Evolutionary conservation across 2,329 filamentous ascomycete genomes (phyloP).

Genomic region (Aurifilum marmelostoma): DNA sequence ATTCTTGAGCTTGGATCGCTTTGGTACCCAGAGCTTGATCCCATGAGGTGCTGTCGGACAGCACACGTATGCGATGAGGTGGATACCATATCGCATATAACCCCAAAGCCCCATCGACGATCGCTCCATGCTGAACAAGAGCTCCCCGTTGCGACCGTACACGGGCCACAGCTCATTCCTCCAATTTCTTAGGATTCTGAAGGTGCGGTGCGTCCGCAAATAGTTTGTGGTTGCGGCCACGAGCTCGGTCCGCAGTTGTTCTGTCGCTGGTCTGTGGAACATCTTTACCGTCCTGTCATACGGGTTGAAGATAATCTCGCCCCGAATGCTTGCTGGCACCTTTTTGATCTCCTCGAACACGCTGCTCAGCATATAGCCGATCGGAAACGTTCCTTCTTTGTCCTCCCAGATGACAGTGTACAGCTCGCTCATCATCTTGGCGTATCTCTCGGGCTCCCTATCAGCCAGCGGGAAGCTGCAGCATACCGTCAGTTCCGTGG

Average conservation of each 20-base stretch:
- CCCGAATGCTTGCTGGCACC: constrained; percentile 53
- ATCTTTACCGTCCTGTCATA: constrained; percentile 65
- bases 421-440: constrained; percentile 60
- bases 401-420: constrained; percentile 69
- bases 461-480: constrained; percentile 77
- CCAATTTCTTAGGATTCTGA: constrained; percentile 78
- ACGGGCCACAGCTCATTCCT: constrained; percentile 80
- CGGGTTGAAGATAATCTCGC: constrained; percentile 65
- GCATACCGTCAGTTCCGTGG: constrained; percentile 15
- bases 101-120: constrained; percentile 75
- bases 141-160: constrained; percentile 64
- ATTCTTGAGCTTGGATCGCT: constrained; percentile 74
- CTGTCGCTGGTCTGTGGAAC: constrained; percentile 56
- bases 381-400: constrained; percentile 62
- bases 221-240: constrained; percentile 62
- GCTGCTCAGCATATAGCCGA: constrained; percentile 62
- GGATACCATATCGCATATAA: constrained; percentile 76
- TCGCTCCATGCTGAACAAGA: constrained; percentile 79
- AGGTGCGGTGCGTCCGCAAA: constrained; percentile 72
- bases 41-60: constrained; percentile 51
- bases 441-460: constrained; percentile 59
- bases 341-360: constrained; percentile 54
- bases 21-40: constrained; percentile 83
- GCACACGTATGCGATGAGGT: constrained; percentile 74
- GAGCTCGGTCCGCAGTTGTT: constrained; percentile 63